These are phyloP conservation scores for Arthrocladium fulminans DNA, from an alignment of 2,329 filamentous ascomycete species.

Conservation along the genomic window DNA sequence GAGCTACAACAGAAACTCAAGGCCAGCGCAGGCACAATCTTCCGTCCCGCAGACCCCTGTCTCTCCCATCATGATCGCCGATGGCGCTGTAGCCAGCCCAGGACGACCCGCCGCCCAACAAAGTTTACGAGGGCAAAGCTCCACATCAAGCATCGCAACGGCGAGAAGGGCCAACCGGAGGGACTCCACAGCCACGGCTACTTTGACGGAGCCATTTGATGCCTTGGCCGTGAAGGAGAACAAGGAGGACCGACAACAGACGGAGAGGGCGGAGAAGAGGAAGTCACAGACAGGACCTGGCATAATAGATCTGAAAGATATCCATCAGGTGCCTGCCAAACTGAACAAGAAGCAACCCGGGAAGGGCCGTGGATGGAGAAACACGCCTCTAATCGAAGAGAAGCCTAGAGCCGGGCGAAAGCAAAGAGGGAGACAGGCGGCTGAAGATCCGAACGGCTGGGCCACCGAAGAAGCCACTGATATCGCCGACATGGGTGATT, in stretches of 20 bases:
- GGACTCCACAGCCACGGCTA: conserved; percentile 30
- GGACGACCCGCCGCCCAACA: background rate
- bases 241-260: conserved; percentile 3
- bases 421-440: conserved; percentile 36
- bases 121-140: conserved; percentile 16
- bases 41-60: conserved; percentile 14
- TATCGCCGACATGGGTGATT: conserved; percentile 85
- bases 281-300: conserved; percentile 31
- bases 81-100: conserved; percentile 22
- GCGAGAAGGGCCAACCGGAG: conserved; percentile 18
- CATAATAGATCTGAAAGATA: conserved; percentile 27
- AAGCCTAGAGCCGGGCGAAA: conserved; percentile 41
- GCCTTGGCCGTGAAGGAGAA: conserved; percentile 29
- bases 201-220: conserved; percentile 39
- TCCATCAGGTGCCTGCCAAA: conserved; percentile 26
- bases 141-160: conserved; percentile 21
- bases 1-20: conserved; percentile 46
- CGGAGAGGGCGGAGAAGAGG: conserved; percentile 29
- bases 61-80: conserved; percentile 27
- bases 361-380: conserved; percentile 57
- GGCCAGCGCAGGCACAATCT: conserved; percentile 10
- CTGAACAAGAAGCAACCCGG: conserved; percentile 24
- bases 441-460: conserved; percentile 68
- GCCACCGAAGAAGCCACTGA: conserved; percentile 93
- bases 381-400: conserved; percentile 59